Conservation (phyloP, 257 asterid species). For the Solanum chiquidenum region DNA sequence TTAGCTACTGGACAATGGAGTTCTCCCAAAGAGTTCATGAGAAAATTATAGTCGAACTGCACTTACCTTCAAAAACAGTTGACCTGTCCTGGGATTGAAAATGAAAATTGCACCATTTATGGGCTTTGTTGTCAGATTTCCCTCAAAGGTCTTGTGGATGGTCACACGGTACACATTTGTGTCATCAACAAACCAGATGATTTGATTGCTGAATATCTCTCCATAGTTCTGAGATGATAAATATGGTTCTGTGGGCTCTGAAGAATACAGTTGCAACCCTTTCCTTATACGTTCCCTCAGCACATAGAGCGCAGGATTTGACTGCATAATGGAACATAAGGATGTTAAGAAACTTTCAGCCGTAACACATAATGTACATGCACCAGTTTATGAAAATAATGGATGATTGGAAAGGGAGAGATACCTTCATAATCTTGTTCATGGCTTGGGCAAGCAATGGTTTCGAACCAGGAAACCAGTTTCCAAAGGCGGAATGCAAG, state of each 20-base stretch:
- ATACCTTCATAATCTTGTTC: conserved; percentile 99
- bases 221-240: conserved; percentile 98
- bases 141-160: conserved; percentile 95
- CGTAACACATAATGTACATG: background rate
- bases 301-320: conserved; percentile 94
- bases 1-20: background rate
- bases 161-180: conserved; percentile 97
- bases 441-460: conserved; percentile 97
- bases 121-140: conserved; percentile 94
- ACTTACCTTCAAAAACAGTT: conserved; percentile 78
- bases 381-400: background rate
- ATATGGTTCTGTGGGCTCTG: conserved; percentile 98
- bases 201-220: conserved; percentile 96
- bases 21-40: background rate
- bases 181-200: conserved; percentile 98
- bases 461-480: conserved; percentile 99
- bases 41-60: background rate
- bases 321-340: conserved; percentile 32
- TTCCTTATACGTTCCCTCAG: conserved; percentile 91
- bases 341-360: background rate
- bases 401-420: background rate
- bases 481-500: conserved; percentile 95
- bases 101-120: conserved; percentile 96
- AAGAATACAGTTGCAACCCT: conserved; percentile 93
- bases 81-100: conserved; percentile 96